These are phyloP conservation scores for Nepenthes mirabilis DNA, from an alignment of 148 eudicot genomes.

Conservation along the genomic window DNA sequence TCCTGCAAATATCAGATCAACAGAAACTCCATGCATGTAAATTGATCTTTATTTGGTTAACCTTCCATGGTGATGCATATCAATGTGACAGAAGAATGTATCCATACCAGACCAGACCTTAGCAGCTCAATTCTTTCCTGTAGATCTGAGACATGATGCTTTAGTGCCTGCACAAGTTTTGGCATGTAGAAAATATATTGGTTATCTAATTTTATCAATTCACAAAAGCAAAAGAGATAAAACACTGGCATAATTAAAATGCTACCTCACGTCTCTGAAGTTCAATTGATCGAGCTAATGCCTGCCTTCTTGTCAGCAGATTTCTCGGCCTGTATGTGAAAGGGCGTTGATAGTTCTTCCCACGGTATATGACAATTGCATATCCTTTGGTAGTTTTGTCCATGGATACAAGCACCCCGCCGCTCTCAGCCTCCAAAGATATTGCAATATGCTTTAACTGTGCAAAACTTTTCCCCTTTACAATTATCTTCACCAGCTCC, in stretches of 20 bases:
- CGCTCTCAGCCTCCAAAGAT: slow-evolving; percentile 80
- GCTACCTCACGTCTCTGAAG: slow-evolving; percentile 87
- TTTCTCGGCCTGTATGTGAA: slow-evolving; percentile 42
- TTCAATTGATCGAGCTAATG: slow-evolving; percentile 87
- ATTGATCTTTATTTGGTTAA: neutral
- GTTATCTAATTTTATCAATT: neutral
- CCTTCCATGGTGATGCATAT: neutral
- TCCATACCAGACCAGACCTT: slow-evolving; percentile 59
- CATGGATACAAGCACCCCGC: slow-evolving; percentile 62
- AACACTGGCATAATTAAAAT: neutral
- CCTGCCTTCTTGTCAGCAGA: slow-evolving; percentile 75
- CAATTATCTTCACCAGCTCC: slow-evolving; percentile 73
- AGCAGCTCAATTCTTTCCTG: slow-evolving; percentile 44
- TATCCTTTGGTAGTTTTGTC: slow-evolving; percentile 73
- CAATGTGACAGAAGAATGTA: neutral
- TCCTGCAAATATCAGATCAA: slow-evolving; percentile 23
- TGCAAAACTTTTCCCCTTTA: slow-evolving; percentile 43
- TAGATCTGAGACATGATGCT: slow-evolving; percentile 59
- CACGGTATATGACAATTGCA: slow-evolving; percentile 72
- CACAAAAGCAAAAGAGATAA: neutral
- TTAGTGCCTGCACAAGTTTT: slow-evolving; percentile 44
- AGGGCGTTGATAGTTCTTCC: slow-evolving; percentile 84
- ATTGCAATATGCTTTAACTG: slow-evolving; percentile 79
- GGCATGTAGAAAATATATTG: neutral
- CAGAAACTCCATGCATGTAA: neutral